Base-by-base conservation (phyloP, 1,284 basidiomycete species). In the Paramarasmius palmivorus region DNA sequence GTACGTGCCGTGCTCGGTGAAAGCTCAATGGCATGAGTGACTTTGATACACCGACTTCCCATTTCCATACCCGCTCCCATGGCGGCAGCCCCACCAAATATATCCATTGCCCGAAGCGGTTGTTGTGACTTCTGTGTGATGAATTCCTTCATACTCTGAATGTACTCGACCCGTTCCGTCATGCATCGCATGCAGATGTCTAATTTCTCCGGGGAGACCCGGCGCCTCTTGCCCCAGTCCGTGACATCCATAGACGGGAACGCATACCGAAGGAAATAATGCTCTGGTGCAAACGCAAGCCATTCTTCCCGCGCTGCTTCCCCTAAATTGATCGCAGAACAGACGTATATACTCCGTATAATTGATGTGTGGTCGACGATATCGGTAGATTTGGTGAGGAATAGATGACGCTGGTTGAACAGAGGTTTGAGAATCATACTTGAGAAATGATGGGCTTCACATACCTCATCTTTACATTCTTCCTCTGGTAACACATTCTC, bases 1-100 rank as follows among this genome's bases (percentile, higher is more conserved):
- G 88, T 88, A 53, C 69, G 67, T 0, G 84, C 83, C n/a, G 89
- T 85, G 61, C 85, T 88, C 0, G 87, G 85, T 34, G 78, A 73
- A 25, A 88, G 83, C 59, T 91, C 88, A 35, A 89, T 67, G 0
- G 84, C 78, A 71, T 88, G 82, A 0, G 80, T 83, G 2, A 87
- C 64, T 56, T 80, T 74, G 49, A 90, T 59, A 45, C 75, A 77
- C 0, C 77, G 72, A 41, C 72, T 74, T 3, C 74, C 71, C 32
- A 78, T 69, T 19, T 77, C 75, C 65, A 90, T 67, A 0, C 80
- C 85, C 20, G 78, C 64, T 40, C 76, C 77, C 61, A 91, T 86
- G 9, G 85, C 82, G 12, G 85, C 85, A 4, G 78, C 76, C 6
- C 88, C 88, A 12, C 74, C 79, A 59, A 88, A 90, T 0, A 86